Base-by-base conservation (phyloP, 164 flowering plant species). In the Platanus orientalis region DNA sequence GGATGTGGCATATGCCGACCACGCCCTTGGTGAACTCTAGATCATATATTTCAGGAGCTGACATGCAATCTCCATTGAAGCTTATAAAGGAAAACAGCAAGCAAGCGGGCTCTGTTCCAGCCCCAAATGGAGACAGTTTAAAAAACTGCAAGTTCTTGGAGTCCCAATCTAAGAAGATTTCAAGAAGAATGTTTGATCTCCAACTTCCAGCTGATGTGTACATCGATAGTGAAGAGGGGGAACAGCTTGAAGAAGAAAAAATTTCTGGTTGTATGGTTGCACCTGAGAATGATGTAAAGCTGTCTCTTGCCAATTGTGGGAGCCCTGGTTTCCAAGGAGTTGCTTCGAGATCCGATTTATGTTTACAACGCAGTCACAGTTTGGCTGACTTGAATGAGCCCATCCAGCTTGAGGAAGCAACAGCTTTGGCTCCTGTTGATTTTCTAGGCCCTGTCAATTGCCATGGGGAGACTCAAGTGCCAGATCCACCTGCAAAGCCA, bases 381-480 rank as follows among this genome's bases (percentile, higher is more conserved):
- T 75, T 89, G 76, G 84, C 89, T 26, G 96, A 91, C 73, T 77
- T 89, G 66, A 94, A 94, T 72, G 83, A 88, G 68, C 95, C 99
- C 11, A 28, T 84, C 65, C 76, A 72, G 60, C 69, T 70, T 58
- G 92, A 89, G 61, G 92, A 83, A 55, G 56, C 69, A 29, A 69
- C 63, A 64, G 57, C 65, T 64, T 75, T 80, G 19, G 66, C 70
- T 49, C 71, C 79, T 48, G 61, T 65, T 68, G 74, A 76, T 75
- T 75, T 73, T 61, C 57, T 67, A 27, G 75, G 80, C 24, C 61
- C 51, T 21, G 52, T 54, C 53, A 30, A 68, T 36, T 56, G 25
- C 57, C 61, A 71, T 28, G 57, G 56, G 17, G 77, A 73, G 54
- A 64, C 23, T 68, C 74, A 52, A 66, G 58, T 69, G 57, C 61